These are phyloP conservation scores for Ceriops tagal DNA, from an alignment of 345 rosid species.

Conservation along the genomic window DNA sequence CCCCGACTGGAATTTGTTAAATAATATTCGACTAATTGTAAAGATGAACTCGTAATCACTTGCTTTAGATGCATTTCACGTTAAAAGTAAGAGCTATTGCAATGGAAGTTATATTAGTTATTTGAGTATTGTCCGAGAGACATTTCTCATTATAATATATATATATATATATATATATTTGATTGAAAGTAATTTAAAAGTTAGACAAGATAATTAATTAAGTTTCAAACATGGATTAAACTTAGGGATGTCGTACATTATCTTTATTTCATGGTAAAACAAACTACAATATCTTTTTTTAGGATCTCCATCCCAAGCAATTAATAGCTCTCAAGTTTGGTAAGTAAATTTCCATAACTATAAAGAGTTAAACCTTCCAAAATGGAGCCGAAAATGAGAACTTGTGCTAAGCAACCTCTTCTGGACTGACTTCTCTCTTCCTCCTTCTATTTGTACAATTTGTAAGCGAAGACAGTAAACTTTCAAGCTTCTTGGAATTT, in stretches of 20 bases:
- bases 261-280: constrained; percentile 2
- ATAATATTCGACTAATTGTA: constrained; percentile 10
- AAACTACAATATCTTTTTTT: not conserved
- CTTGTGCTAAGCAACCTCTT: constrained; percentile 7
- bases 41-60: not conserved
- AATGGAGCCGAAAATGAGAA: constrained; percentile 5
- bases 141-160: too few species aligned
- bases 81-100: too few species aligned
- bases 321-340: not conserved
- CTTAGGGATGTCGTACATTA: not conserved
- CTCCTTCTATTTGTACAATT: constrained; percentile 3
- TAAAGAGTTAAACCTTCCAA: constrained; percentile 1
- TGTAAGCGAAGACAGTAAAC: not conserved
- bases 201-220: not conserved
- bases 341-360: constrained; percentile 2
- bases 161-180: too few species aligned
- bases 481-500: constrained; percentile 1
- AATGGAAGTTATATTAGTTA: too few species aligned
- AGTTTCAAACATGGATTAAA: too few species aligned
- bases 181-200: not conserved
- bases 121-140: too few species aligned
- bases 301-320: constrained; percentile 4
- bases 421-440: constrained; percentile 12
- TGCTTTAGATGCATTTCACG: too few species aligned
- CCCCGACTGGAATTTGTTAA: constrained; percentile 12